Percentiles rank a stretch among this genome's conserved stretches.
Conservation (phyloP, 257 asterid genomes). For the Nicotiana benthamiana region DNA sequence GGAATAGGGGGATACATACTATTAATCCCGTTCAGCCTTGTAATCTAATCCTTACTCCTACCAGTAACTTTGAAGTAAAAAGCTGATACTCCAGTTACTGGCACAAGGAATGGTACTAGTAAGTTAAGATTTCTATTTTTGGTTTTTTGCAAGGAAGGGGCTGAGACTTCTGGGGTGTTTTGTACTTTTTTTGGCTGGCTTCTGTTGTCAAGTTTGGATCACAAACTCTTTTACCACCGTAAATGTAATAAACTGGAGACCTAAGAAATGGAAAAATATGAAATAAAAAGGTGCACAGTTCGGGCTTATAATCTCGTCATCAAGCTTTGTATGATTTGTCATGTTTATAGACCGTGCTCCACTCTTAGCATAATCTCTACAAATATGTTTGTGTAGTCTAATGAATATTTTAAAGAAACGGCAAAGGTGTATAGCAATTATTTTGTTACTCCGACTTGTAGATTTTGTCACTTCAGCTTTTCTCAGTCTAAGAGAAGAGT, state of each 20-base stretch:
- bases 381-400: neutral
- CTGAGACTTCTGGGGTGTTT: neutral
- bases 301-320: neutral
- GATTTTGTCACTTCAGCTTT: neutral
- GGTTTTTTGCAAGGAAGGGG: neutral
- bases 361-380: neutral
- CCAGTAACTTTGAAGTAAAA: neutral
- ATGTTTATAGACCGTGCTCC: neutral
- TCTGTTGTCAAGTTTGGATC: neutral
- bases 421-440: neutral
- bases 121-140: neutral
- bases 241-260: conserved; percentile 8
- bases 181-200: neutral
- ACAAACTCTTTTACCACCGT: neutral
- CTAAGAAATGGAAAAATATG: neutral
- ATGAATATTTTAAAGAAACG: neutral
- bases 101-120: neutral
- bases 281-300: neutral
- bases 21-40: conserved; percentile 2
- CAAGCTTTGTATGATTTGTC: neutral
- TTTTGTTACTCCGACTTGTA: neutral
- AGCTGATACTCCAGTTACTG: neutral
- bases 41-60: neutral
- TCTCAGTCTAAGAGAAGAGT: neutral
- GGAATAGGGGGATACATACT: neutral